Conservation (phyloP, 2,329 filamentous ascomycete genomes). For the Scedosporium minutisporum region DNA sequence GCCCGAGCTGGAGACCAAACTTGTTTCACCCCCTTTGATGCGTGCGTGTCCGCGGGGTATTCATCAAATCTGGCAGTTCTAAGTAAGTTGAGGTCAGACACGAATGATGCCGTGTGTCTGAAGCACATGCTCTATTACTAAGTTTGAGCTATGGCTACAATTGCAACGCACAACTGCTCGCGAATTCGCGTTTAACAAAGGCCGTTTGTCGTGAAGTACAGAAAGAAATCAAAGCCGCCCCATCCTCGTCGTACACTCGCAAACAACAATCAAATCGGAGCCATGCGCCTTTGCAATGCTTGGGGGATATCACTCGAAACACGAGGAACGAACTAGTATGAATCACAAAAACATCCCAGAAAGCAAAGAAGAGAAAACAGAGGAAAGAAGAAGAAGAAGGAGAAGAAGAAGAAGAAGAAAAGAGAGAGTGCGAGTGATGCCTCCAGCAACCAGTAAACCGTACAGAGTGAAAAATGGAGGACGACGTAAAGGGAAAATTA, state of each 20-base stretch:
- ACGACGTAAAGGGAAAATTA: background rate
- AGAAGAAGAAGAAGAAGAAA: background rate
- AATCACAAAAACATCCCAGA: background rate
- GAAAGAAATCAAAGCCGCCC: background rate
- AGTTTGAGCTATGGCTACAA: no score
- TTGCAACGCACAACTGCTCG: no score
- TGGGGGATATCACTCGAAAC: background rate
- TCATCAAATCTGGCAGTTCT: no score
- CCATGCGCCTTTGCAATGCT: slow-evolving; percentile 4
- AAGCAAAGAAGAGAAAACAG: background rate
- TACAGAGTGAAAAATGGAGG: background rate
- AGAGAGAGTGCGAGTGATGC: no score
- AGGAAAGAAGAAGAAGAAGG: background rate
- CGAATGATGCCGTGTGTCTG: no score
- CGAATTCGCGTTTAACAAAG: no score
- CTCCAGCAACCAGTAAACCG: background rate
- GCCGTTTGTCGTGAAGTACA: background rate
- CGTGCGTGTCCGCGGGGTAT: no score
- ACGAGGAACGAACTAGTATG: background rate
- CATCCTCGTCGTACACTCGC: background rate
- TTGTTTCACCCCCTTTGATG: no score
- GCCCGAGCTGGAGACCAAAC: no score
- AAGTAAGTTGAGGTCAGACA: no score
- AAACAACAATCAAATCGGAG: background rate
- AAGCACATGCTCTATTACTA: no score